A percentile compares a stretch with the other conserved stretches of the same genome.
Evolutionary conservation across 2,329 filamentous ascomycete species (phyloP).

Genomic region (Sclerotinia trifoliorum): DNA sequence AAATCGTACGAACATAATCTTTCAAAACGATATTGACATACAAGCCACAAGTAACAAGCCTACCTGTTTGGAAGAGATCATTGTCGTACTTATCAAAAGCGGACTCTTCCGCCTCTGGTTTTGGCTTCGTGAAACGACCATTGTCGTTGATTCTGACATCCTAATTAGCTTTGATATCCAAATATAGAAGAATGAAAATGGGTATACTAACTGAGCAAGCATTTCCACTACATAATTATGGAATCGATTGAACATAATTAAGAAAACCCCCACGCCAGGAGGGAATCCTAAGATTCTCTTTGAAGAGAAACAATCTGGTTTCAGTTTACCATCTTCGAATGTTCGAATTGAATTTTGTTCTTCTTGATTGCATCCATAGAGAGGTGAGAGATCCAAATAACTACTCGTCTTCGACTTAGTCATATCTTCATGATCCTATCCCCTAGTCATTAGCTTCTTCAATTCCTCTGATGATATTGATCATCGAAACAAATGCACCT

Average conservation of each 20-base stretch:
- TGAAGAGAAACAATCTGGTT: slow-evolving; percentile 71
- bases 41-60: slow-evolving; percentile 68
- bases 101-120: slow-evolving; percentile 49
- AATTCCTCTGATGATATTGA: neutral
- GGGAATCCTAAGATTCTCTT: slow-evolving; percentile 69
- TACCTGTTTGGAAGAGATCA: slow-evolving; percentile 75
- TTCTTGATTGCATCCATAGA: slow-evolving; percentile 45
- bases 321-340: slow-evolving; percentile 67
- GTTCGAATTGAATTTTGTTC: slow-evolving; percentile 44
- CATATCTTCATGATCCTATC: slow-evolving; percentile 19
- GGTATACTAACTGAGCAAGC: slow-evolving; percentile 53
- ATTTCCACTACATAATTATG: slow-evolving; percentile 84
- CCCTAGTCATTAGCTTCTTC: neutral
- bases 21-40: slow-evolving; percentile 76
- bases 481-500: neutral
- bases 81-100: slow-evolving; percentile 71
- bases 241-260: slow-evolving; percentile 72
- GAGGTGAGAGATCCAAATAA: slow-evolving; percentile 48
- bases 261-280: slow-evolving; percentile 66
- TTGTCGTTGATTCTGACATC: slow-evolving; percentile 72
- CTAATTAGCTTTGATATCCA: slow-evolving; percentile 5
- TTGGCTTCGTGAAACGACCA: slow-evolving; percentile 70
- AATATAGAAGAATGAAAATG: neutral
- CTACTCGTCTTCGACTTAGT: slow-evolving; percentile 34
- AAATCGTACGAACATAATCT: slow-evolving; percentile 71